A percentile compares a stretch with the other conserved stretches of the same genome.
phyloP scores from a whole-genome alignment of 139 green algal genomes.

The Haematococcus sp. region DNA sequence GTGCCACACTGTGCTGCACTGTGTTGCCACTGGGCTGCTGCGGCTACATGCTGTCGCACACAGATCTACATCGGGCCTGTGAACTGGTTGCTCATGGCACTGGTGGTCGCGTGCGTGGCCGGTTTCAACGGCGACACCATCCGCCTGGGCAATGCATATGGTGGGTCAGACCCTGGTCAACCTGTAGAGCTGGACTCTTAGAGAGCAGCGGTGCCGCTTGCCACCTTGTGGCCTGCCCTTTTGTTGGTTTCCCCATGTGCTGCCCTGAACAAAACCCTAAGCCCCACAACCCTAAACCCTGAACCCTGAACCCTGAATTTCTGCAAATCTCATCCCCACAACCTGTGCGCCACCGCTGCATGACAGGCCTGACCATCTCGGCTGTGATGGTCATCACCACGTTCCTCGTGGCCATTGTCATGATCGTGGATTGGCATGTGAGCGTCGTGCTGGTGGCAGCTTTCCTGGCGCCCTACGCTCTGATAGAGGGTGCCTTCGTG shows the following conservation, averaged over 20 bases:
- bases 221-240: too few species aligned
- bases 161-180: background rate
- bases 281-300: too few species aligned
- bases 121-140: constrained; percentile 25
- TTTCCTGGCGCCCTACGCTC: constrained; percentile 10
- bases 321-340: too few species aligned
- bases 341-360: too few species aligned
- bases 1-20: too few species aligned
- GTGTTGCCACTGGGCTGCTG: too few species aligned
- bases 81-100: constrained; percentile 28
- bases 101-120: constrained; percentile 15
- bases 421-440: constrained; percentile 22
- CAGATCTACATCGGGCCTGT: constrained; percentile 31
- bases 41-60: background rate
- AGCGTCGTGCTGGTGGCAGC: constrained; percentile 4
- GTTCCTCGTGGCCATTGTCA: constrained; percentile 11
- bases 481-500: constrained; percentile 19
- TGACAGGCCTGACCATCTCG: constrained; percentile 17
- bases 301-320: too few species aligned
- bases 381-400: constrained; percentile 26
- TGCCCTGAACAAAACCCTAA: too few species aligned
- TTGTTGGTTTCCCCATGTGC: too few species aligned
- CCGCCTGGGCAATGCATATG: constrained; percentile 15
- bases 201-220: too few species aligned
- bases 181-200: background rate